Evolutionary conservation across 2,329 filamentous ascomycete species (phyloP), one percentile per base, ranked within the genome.

Genomic region (Exophiala alcalophila): DNA sequence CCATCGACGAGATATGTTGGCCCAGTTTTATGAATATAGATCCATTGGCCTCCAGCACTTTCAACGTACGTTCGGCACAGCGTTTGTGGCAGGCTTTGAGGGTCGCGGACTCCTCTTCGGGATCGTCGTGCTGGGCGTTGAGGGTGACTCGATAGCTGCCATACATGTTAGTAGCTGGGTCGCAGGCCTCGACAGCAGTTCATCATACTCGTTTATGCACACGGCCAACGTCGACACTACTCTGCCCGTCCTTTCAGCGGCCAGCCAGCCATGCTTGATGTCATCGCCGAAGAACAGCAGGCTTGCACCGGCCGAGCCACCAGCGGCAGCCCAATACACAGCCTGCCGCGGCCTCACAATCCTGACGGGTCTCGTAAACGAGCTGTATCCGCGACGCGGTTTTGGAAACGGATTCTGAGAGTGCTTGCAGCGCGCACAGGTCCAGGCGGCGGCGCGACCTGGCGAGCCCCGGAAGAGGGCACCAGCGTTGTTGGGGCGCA

Each of bases 21-120:
- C 92, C 92, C 26, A 98, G 72, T 67, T 98, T 98, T 64, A 98
- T 97, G 58, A 97, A 98, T 52, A 98, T 95, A 19, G 91, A 94
- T 18, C 94, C 92, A 65, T 96, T 97, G 72, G 86, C 88, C 73
- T 98, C 92, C 53, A 97, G 70, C 2, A 94, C 90, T 44, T 76
- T 77, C 28, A 97, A 71, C 1, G 92, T 96, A 49, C 92, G 80
- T 58, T 88, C 78, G 20, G 92, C 92, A 68, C 92, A 98, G 65
- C 92, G 79, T 63, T 94, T 84, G 66, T 98, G 92, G 61, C 92
- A 97, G 51, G 82, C 81, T 55, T 80, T 84, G 38, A 98, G 71
- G 25, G 84, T 65, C n/a, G 66, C 71, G n/a, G 77, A 71, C 60
- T 80, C 79, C 62, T 87, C 78, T 38, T 78, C 74, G 26, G 76